Base-by-base conservation (phyloP, 768 basidiomycete genomes). In the Tylopilus felleus region DNA sequence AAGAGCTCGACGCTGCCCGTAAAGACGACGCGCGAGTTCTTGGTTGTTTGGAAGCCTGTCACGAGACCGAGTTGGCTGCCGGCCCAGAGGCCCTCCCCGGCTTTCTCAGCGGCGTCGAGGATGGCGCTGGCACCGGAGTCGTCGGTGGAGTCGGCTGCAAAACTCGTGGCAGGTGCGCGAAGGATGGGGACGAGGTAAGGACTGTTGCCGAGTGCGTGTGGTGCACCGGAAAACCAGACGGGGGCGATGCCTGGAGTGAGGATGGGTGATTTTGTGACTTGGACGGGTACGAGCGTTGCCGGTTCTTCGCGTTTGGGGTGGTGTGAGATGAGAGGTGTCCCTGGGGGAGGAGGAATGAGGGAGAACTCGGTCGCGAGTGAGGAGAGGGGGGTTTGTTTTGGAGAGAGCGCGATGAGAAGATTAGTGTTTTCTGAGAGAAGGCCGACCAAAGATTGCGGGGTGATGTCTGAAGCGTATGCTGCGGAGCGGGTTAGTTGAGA, bases 331-430 rank as follows among this genome's bases (percentile, higher is more conserved):
- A 97, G 80, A 2, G 87, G 86, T 0, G 86, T 87, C 2, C 86
- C 86, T 2, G 93, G 88, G 6, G 93, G 91, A 17, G 90, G 89
- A 23, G 92, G 86, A 49, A 93, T 82, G 52, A 98, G 78, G 35
- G 89, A 90, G 77, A 98, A 98, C 75, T 99, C 97, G 46, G 91
- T 71, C 0, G 93, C 91, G 51, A 96, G 81, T 13, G 88, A 82
- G 13, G 83, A 78, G 10, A 95, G 74, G 39, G 89, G 75, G 3
- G 85, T 85, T 72, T 88, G 81, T 73, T 81, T 86, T 61, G 87
- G 75, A 2, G 90, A 88, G 55, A 96, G 80, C 3, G 87, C 83
- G 60, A 97, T 73, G 59, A 99, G 81, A 52, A 98, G 75, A 75
- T 98, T 97, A 51, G 89, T 85, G 56, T 82, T 77, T 56, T 80